Conservation (phyloP, 2,329 filamentous ascomycete species). For the Boeremia lycopersici region DNA sequence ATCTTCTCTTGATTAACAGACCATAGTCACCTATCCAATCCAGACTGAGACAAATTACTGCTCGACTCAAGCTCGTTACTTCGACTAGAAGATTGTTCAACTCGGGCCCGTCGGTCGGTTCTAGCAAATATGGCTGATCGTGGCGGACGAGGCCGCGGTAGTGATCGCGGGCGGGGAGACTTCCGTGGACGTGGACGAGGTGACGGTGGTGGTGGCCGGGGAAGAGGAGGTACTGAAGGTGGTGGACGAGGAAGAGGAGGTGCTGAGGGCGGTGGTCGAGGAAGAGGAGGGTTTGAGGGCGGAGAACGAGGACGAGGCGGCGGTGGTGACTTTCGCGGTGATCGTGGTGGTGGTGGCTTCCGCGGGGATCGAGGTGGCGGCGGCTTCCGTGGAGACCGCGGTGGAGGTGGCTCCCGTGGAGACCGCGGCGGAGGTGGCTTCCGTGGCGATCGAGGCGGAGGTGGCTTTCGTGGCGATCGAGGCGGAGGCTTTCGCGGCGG, state of each 20-base stretch:
- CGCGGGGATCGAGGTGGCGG: slow-evolving; percentile 20
- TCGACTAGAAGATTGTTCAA: neutral
- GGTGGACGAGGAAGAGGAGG: slow-evolving; percentile 18
- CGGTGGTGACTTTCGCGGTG: slow-evolving; percentile 1
- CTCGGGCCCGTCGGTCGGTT: neutral
- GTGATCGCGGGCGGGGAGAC: slow-evolving; percentile 31
- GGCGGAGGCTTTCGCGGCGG: slow-evolving; percentile 13
- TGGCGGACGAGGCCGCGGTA: slow-evolving; percentile 19
- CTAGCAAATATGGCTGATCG: slow-evolving; percentile 9
- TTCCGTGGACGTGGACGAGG: slow-evolving; percentile 27
- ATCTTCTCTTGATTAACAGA: no score
- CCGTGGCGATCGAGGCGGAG: slow-evolving; percentile 18
- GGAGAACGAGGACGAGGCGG: slow-evolving; percentile 28
- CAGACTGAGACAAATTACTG: no score
- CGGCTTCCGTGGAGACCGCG: slow-evolving; percentile 10
- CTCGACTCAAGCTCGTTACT: no score
- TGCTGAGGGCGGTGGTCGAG: slow-evolving; percentile 17
- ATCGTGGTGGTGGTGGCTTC: slow-evolving; percentile 16
- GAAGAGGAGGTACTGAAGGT: slow-evolving; percentile 15
- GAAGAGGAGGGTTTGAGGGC: slow-evolving; percentile 16
- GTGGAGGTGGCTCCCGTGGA: slow-evolving; percentile 12
- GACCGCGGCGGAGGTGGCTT: slow-evolving; percentile 11
- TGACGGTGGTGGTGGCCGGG: slow-evolving; percentile 30
- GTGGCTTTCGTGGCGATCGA: slow-evolving; percentile 12
- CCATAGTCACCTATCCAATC: no score